Conservation (phyloP, 106 monocot genomes). For the Narthecium ossifragum region DNA sequence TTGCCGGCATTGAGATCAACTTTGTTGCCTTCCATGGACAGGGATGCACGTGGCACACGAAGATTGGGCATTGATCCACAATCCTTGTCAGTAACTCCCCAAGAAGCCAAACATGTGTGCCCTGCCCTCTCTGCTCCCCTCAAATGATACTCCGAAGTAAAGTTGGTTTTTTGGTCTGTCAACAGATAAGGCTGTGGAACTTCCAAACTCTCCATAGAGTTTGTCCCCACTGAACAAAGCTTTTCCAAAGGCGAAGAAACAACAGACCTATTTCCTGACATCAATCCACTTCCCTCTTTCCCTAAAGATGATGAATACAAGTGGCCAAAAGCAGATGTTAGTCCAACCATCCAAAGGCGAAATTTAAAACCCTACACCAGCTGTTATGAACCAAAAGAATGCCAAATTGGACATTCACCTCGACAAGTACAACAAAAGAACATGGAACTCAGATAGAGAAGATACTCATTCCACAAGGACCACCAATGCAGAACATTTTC, state of each 20-base stretch:
- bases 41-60: constrained; percentile 16
- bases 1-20: constrained; percentile 14
- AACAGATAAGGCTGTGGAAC: constrained; percentile 9
- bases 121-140: constrained; percentile 6
- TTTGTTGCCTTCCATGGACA: constrained; percentile 13
- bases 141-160: constrained; percentile 13
- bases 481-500: background rate
- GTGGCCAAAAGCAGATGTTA: background rate
- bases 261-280: constrained; percentile 24
- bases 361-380: background rate
- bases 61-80: constrained; percentile 6
- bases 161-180: constrained; percentile 19
- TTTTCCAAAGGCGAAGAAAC: constrained; percentile 29
- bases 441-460: background rate
- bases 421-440: background rate
- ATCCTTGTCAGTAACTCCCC: constrained; percentile 22
- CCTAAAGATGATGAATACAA: constrained; percentile 11
- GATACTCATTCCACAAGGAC: background rate
- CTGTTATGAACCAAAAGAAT: background rate
- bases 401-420: background rate
- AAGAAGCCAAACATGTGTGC: constrained; percentile 13
- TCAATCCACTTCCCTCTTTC: constrained; percentile 12
- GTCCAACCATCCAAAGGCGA: background rate
- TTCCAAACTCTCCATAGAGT: constrained; percentile 15
- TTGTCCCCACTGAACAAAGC: constrained; percentile 12